phyloP scores from a whole-genome alignment of 371 early-diverging fungal species.

The Polyrhizophydium stewartii region DNA sequence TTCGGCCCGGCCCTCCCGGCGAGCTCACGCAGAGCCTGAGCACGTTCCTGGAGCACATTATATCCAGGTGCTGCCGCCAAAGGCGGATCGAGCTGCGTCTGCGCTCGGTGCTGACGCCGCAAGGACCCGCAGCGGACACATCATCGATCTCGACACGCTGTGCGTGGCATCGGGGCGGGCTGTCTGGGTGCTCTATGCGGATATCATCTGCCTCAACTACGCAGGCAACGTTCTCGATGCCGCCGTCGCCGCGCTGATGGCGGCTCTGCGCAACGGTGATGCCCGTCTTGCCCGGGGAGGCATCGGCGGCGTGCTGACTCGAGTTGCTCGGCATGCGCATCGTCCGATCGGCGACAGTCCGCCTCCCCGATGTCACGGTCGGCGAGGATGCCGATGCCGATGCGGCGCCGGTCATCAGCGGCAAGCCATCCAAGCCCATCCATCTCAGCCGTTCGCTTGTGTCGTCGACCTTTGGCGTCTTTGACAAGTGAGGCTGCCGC shows the following conservation, averaged over 20 bases:
- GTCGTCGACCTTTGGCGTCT: conserved; percentile 63
- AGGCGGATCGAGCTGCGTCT: background rate
- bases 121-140: conserved; percentile 16
- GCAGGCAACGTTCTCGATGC: conserved; percentile 92
- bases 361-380: conserved; percentile 55
- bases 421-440: no score
- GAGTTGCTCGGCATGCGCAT: background rate
- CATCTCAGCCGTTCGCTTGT: background rate
- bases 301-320: no score
- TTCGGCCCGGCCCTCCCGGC: conserved; percentile 83
- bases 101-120: background rate
- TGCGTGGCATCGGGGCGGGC: conserved; percentile 82
- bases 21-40: conserved; percentile 83
- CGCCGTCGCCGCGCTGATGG: conserved; percentile 67
- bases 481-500: conserved; percentile 50
- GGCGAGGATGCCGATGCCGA: conserved; percentile 32
- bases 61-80: conserved; percentile 41
- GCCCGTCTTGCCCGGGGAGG: no score
- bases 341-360: conserved; percentile 29
- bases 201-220: conserved; percentile 84
- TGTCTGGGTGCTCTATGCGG: conserved; percentile 86
- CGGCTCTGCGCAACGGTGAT: conserved; percentile 66
- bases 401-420: conserved; percentile 50
- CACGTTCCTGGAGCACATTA: conserved; percentile 66
- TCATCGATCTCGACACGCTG: conserved; percentile 67